Evolutionary conservation across 257 asterid genomes (phyloP).

Genomic region (Nicotiana noctiflora): DNA sequence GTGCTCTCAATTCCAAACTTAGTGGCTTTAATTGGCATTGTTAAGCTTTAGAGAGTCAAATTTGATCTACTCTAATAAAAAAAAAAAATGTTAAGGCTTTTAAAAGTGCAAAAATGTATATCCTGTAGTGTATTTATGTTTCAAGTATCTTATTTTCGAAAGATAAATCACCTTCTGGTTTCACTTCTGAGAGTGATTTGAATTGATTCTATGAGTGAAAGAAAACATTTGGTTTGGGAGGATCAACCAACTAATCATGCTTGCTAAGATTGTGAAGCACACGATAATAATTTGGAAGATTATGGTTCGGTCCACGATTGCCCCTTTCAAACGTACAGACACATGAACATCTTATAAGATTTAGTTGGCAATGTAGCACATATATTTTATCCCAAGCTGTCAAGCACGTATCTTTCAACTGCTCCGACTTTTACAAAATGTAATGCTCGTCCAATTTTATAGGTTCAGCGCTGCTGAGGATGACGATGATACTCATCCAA

Average conservation of each 20-base stretch:
- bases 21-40: conserved; percentile 1
- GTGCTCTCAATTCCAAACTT: background rate
- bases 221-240: background rate
- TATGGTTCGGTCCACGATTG: background rate
- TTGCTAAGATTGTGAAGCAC: background rate
- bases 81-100: background rate
- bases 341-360: background rate
- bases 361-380: background rate
- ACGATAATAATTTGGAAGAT: background rate
- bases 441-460: conserved; percentile 9
- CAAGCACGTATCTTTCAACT: background rate
- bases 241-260: background rate
- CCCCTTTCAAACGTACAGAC: background rate
- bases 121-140: background rate
- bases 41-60: background rate
- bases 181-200: background rate
- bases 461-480: conserved; percentile 84
- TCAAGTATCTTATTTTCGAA: background rate
- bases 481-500: conserved; percentile 43
- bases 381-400: background rate
- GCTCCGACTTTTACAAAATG: background rate
- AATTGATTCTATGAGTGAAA: background rate
- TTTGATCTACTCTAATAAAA: background rate
- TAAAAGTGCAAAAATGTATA: background rate
- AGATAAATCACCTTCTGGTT: background rate